Evolutionary conservation across 2,329 filamentous ascomycete species (phyloP).

Genomic region (Mariannaea sp.): DNA sequence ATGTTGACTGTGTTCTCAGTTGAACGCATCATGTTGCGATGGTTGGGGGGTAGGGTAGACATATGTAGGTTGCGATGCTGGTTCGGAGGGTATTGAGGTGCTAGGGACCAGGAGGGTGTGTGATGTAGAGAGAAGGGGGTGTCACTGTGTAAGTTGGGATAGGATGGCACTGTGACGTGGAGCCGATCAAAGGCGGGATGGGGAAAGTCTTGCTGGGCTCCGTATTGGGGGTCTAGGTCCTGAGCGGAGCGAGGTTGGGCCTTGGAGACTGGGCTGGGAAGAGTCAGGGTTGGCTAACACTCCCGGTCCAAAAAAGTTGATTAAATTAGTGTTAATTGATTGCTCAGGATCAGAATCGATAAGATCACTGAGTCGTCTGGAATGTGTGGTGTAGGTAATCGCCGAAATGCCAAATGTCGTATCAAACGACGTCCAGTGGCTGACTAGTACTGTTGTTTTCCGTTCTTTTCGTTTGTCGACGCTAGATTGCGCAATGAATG

Average conservation of each 20-base stretch:
- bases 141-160: slow-evolving; percentile 27
- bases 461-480: slow-evolving; percentile 24
- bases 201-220: slow-evolving; percentile 31
- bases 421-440: slow-evolving; percentile 35
- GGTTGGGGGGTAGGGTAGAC: slow-evolving; percentile 68
- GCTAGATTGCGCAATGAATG: slow-evolving; percentile 49
- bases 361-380: slow-evolving; percentile 35
- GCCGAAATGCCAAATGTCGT: slow-evolving; percentile 33
- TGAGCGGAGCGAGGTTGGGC: slow-evolving; percentile 33
- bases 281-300: slow-evolving; percentile 30
- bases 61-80: slow-evolving; percentile 56
- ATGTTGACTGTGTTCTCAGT: slow-evolving; percentile 57
- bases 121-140: slow-evolving; percentile 29
- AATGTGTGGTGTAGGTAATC: slow-evolving; percentile 35
- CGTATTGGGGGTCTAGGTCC: slow-evolving; percentile 28
- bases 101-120: slow-evolving; percentile 35
- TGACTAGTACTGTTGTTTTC: slow-evolving; percentile 20
- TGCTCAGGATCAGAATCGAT: slow-evolving; percentile 34
- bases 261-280: slow-evolving; percentile 28
- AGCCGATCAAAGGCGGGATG: slow-evolving; percentile 39
- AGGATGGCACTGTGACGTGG: slow-evolving; percentile 32
- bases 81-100: slow-evolving; percentile 39
- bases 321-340: slow-evolving; percentile 41
- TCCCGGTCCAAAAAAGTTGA: slow-evolving; percentile 34
- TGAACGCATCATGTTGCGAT: slow-evolving; percentile 56